phyloP scores from a whole-genome alignment of 2,329 filamentous ascomycete genomes.

The Neopestalotiopsis sp. region DNA sequence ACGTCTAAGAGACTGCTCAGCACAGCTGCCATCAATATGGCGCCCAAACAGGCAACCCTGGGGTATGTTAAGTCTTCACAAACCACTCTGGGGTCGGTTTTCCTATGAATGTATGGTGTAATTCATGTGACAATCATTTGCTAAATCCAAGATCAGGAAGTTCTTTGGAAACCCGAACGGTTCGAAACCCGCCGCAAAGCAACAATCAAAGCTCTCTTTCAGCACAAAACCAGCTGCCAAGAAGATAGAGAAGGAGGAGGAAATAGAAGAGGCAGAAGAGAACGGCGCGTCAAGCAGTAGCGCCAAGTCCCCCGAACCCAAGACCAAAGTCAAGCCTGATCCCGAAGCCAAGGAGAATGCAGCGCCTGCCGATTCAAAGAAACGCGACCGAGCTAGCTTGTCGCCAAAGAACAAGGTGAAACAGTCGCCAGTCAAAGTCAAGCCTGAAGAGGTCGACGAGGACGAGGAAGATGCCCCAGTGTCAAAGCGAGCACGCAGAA shows the following conservation, averaged over 20 bases:
- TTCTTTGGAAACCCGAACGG: slow-evolving; percentile 78
- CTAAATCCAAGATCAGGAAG: slow-evolving; percentile 62
- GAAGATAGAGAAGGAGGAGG: slow-evolving; percentile 36
- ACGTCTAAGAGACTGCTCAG: slow-evolving; percentile 28
- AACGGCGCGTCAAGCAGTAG: slow-evolving; percentile 23
- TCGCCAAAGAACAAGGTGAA: slow-evolving; percentile 29
- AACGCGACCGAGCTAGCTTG: slow-evolving; percentile 42
- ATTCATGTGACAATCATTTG: neutral
- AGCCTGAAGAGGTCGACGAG: slow-evolving; percentile 35
- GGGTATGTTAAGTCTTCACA: slow-evolving; percentile 41
- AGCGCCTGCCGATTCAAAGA: slow-evolving; percentile 49
- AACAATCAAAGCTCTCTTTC: slow-evolving; percentile 83
- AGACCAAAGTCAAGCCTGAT: slow-evolving; percentile 30
- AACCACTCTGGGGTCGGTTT: slow-evolving; percentile 37
- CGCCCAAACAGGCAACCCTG: slow-evolving; percentile 39
- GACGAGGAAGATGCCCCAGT: slow-evolving; percentile 35
- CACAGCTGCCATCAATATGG: slow-evolving; percentile 28
- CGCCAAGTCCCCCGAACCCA: slow-evolving; percentile 23
- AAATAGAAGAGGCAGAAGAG: slow-evolving; percentile 26
- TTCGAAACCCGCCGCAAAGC: slow-evolving; percentile 58
- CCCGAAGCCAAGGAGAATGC: slow-evolving; percentile 42
- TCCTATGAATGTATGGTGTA: neutral
- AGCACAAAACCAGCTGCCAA: slow-evolving; percentile 58
- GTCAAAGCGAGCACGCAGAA: slow-evolving; percentile 47
- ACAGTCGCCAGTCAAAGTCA: slow-evolving; percentile 35